Percentiles rank a stretch among this genome's conserved stretches.
Evolutionary conservation across 805 yeast species (phyloP).

Genomic region (Pichia rugopelliculosa): DNA sequence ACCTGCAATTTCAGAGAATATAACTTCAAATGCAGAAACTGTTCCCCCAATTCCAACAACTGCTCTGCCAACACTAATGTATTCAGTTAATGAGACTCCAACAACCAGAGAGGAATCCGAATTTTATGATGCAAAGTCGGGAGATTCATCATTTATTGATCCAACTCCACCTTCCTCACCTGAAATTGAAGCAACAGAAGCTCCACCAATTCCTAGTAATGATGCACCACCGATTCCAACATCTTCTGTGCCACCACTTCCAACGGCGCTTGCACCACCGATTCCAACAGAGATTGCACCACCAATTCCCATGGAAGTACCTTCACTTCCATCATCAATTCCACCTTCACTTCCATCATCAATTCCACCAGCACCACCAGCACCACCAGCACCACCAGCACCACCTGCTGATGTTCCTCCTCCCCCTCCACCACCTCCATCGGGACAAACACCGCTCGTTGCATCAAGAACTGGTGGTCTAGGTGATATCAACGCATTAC

Average conservation of each 20-base stretch:
- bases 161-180: conserved; percentile 24
- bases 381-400: conserved; percentile 21
- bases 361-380: conserved; percentile 21
- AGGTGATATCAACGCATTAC: conserved; percentile 32
- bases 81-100: neutral
- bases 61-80: too few species aligned
- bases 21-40: conserved; percentile 9
- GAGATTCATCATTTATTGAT: conserved; percentile 14
- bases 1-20: conserved; percentile 3
- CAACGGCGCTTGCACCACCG: too few species aligned
- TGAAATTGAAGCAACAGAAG: neutral
- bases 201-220: conserved; percentile 11
- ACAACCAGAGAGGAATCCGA: conserved; percentile 3
- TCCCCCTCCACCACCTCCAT: conserved; percentile 28
- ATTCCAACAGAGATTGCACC: conserved; percentile 31
- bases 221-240: conserved; percentile 13
- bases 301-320: conserved; percentile 17
- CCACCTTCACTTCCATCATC: conserved; percentile 33
- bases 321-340: conserved; percentile 21
- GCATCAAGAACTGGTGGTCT: conserved; percentile 27
- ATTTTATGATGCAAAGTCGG: conserved; percentile 15
- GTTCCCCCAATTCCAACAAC: conserved; percentile 19
- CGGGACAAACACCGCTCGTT: conserved; percentile 27
- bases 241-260: conserved; percentile 23
- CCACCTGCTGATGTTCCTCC: conserved; percentile 32